A percentile compares a stretch with the other conserved stretches of the same genome.
Conservation (phyloP, 805 yeast genomes). For the Maudiozyma pseudohumilis region DNA sequence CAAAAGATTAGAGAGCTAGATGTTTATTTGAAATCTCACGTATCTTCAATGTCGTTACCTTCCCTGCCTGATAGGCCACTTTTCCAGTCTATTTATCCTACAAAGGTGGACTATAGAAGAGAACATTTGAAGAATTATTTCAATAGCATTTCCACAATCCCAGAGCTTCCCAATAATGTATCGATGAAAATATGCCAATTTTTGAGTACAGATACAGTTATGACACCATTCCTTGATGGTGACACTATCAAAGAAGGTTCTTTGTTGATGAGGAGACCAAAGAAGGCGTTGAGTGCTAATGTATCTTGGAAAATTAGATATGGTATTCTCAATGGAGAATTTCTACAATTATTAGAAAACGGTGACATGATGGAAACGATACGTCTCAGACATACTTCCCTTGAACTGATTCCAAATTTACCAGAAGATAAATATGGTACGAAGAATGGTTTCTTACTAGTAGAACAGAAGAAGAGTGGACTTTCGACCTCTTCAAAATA, state of each 20-base stretch:
- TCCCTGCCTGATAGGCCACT: conserved; percentile 51
- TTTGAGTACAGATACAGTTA: conserved; percentile 59
- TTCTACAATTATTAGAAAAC: conserved; percentile 45
- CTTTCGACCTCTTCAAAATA: conserved; percentile 39
- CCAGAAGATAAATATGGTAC: conserved; percentile 31
- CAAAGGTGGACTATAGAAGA: conserved; percentile 53
- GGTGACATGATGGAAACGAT: conserved; percentile 44
- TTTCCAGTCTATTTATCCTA: conserved; percentile 47
- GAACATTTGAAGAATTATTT: conserved; percentile 50
- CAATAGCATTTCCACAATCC: conserved; percentile 43
- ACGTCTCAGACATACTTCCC: conserved; percentile 26
- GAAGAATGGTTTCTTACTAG: conserved; percentile 28
- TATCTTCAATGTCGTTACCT: conserved; percentile 42
- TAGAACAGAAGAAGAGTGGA: conserved; percentile 34
- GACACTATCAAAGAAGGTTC: conserved; percentile 57
- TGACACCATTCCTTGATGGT: conserved; percentile 40
- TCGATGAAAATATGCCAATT: conserved; percentile 49
- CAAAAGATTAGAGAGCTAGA: conserved; percentile 56
- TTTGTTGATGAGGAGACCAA: conserved; percentile 50
- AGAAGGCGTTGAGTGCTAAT: conserved; percentile 41
- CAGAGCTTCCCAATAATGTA: conserved; percentile 46
- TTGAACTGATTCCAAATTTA: conserved; percentile 31
- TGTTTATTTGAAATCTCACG: conserved; percentile 44
- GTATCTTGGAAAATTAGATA: conserved; percentile 59
- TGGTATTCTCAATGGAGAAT: conserved; percentile 55